phyloP scores from a whole-genome alignment of 768 basidiomycete genomes.

The Albatrellus ellisii region DNA sequence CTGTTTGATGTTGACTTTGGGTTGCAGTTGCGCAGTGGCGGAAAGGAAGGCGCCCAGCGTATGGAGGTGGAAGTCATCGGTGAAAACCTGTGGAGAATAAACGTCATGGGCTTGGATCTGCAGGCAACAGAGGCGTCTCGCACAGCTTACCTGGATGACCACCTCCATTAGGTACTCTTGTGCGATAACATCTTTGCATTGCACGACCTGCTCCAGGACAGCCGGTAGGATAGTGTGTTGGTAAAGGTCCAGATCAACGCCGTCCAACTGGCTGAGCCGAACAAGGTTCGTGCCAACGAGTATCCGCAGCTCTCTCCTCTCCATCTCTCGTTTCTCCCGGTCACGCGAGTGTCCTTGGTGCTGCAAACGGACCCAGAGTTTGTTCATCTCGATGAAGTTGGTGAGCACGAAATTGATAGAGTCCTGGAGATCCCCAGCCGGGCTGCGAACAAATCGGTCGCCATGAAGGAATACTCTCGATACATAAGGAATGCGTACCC shows the following conservation, averaged over 20 bases:
- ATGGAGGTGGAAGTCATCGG: slow-evolving; percentile 96
- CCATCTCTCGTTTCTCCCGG: slow-evolving; percentile 94
- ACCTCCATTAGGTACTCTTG: slow-evolving; percentile 99
- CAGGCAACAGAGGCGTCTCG: background rate
- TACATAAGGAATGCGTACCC: slow-evolving; percentile 58
- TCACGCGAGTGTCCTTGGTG: slow-evolving; percentile 97
- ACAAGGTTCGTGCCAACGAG: slow-evolving; percentile 97
- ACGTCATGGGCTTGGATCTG: too few relatives aligned
- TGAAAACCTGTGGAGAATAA: slow-evolving; percentile 59
- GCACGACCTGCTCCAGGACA: slow-evolving; percentile 93
- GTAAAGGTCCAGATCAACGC: slow-evolving; percentile 92
- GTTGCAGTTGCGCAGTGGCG: slow-evolving; percentile 91
- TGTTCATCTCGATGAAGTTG: slow-evolving; percentile 99
- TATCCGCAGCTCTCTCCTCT: slow-evolving; percentile 88
- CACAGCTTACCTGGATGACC: slow-evolving; percentile 73
- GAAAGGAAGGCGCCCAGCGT: slow-evolving; percentile 93
- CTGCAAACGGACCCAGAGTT: slow-evolving; percentile 97
- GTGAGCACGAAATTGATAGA: slow-evolving; percentile 93
- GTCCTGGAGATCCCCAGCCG: slow-evolving; percentile 83
- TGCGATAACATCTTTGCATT: slow-evolving; percentile 96
- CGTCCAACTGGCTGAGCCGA: slow-evolving; percentile 87
- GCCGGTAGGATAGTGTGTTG: slow-evolving; percentile 76
- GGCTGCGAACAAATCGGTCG: slow-evolving; percentile 38
- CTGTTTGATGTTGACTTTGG: slow-evolving; percentile 96
- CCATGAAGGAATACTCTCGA: background rate